Evolutionary conservation across 108 stramenopile genomes (phyloP), one percentile per base, ranked within the genome.

Genomic region (Poteriospumella lacustris): DNA sequence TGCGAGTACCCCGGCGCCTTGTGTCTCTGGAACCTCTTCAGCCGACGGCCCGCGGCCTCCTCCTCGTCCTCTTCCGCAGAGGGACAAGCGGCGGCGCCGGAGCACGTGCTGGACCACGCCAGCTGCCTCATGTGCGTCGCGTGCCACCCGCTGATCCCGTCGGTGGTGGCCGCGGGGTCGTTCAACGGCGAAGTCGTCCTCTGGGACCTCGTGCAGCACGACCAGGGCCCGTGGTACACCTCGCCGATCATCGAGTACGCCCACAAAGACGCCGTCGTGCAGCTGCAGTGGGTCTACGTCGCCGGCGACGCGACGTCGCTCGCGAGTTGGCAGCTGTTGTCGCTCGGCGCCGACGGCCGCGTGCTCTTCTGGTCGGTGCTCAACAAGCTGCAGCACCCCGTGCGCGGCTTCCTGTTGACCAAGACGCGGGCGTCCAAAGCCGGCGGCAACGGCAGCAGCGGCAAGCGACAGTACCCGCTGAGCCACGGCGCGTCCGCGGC

Each of bases 161-260:
- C 86, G 26, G 34, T 88, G 1, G 68, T 88, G 1, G 86, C 83
- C 34, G 86, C 85, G 1, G 87, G 87, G 0, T 80, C 79, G 12
- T 88, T 87, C 72, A 86, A 88, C 42, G 87, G 87, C 1, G 87
- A 88, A 83, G 82, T 88, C 12, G 24, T 85, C 3, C 12, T 83
- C 0, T 70, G 56, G 36, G 85, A 85, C 42, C 0, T 76, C 1
- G 41, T 19, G 5, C 24, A 36, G 0, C 34, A 28, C 41, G 80
- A 81, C 52, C 85, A 83, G 1, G n/a, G n/a, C n/a, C 59, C 83
- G 47, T 36, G 80, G 40, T 83, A 68, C 1, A 73, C 43, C 43
- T 81, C 84, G 0, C 43, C 75, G 3, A 87, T 88, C 42, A 82
- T 80, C 40, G 87, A 86, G 31, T 83, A 87, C 44, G 80, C 67